Conservation (phyloP, 805 yeast genomes). For the Soucietia sequanensis region DNA sequence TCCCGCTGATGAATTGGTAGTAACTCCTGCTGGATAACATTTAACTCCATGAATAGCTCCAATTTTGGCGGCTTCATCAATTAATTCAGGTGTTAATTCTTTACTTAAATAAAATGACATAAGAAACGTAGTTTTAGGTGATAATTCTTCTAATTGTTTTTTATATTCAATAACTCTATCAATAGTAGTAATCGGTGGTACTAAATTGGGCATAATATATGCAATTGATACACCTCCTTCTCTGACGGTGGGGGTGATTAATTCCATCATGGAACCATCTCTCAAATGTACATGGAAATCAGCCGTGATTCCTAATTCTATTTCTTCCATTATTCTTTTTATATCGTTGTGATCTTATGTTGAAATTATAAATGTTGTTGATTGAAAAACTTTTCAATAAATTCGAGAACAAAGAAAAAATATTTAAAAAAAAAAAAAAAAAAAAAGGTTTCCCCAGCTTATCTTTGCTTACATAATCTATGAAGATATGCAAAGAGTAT, state of each 20-base stretch:
- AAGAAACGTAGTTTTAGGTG: slow-evolving; percentile 82
- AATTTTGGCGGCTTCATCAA: slow-evolving; percentile 69
- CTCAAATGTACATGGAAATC: slow-evolving; percentile 97
- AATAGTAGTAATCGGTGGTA: slow-evolving; percentile 85
- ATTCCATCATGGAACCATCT: slow-evolving; percentile 90
- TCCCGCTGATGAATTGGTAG: slow-evolving; percentile 92
- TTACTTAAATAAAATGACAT: slow-evolving; percentile 86
- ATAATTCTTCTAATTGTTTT: slow-evolving; percentile 53
- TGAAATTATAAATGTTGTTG: neutral
- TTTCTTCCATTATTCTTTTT: slow-evolving; percentile 20
- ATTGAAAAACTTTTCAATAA: neutral
- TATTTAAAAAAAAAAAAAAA: neutral
- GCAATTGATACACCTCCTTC: slow-evolving; percentile 91
- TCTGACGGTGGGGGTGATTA: slow-evolving; percentile 84
- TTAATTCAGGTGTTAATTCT: slow-evolving; percentile 81
- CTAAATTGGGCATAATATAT: slow-evolving; percentile 93
- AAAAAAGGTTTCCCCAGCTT: neutral
- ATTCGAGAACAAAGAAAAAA: neutral
- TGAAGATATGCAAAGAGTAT: too few relatives aligned
- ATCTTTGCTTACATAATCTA: too few relatives aligned
- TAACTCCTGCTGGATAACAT: slow-evolving; percentile 98
- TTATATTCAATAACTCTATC: slow-evolving; percentile 73
- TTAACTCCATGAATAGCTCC: slow-evolving; percentile 84
- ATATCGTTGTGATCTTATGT: neutral
- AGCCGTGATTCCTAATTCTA: slow-evolving; percentile 69